Conservation (phyloP, 148 eudicot species). For the Fagopyrum esculentum region DNA sequence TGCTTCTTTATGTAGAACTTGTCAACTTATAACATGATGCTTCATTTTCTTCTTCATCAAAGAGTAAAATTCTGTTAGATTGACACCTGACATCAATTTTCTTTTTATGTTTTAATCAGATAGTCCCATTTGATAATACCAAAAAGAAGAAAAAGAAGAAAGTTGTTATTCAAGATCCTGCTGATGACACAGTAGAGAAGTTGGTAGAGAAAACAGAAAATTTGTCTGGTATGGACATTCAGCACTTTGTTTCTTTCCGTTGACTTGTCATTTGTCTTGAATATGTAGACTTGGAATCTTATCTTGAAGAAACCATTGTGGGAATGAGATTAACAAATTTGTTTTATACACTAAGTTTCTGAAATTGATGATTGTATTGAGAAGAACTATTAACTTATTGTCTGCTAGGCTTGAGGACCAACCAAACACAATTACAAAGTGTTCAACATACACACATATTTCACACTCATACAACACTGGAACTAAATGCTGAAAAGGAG, state of each 20-base stretch:
- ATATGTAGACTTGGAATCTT: background rate
- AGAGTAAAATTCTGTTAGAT: background rate
- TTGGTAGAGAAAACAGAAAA: conserved; percentile 53
- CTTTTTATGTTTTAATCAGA: conserved; percentile 20
- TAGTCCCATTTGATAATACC: conserved; percentile 61
- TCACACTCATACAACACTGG: no score
- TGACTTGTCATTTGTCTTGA: background rate
- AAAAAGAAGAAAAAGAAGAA: conserved; percentile 85
- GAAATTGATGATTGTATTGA: background rate
- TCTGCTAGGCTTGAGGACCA: no score
- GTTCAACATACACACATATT: no score
- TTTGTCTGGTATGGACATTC: conserved; percentile 37
- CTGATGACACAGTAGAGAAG: conserved; percentile 46
- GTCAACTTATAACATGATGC: background rate
- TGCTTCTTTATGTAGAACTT: background rate
- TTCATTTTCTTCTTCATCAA: background rate
- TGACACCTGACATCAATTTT: background rate
- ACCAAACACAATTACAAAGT: no score
- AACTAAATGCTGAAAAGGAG: no score
- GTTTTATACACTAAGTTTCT: no score
- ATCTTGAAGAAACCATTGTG: background rate
- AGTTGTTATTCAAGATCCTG: conserved; percentile 57
- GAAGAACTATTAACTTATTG: background rate
- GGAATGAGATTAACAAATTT: background rate
- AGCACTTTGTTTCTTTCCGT: background rate